Base-by-base conservation (phyloP, 2,329 filamentous ascomycete species). In the Endothia cerciana region DNA sequence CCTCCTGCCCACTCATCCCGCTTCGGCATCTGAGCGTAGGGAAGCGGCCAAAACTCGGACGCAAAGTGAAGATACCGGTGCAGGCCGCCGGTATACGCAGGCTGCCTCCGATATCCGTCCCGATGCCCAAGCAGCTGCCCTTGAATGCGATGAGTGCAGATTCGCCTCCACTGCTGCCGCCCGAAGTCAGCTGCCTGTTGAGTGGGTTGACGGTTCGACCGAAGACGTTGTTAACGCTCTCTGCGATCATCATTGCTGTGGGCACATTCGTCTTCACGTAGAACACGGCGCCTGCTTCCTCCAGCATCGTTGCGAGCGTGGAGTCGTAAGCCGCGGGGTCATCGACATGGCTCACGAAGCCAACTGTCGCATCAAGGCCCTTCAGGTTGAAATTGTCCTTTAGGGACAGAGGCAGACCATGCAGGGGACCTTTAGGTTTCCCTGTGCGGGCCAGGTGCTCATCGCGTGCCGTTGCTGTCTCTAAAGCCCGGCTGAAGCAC, bases 371-470 rank as follows among this genome's bases (percentile, higher is more conserved):
- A 68, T 89, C 87, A 15, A 87, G 80, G 6, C 87, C 87, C 2
- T 75, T 73, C 17, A 91, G 77, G 65, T 91, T 84, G 79, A 91
- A 89, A 72, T 89, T 88, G 76, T 92, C 90, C 72, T 93, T 93
- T 57, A 93, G 81, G 0, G 88, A 87, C 38, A 89, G 76, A 2
- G 87, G 87, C 1, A 90, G 79, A 66, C 74, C 90, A 74, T 92
- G 90, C 1, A 93, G 80, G 1, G 89, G 89, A 0, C 90, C 90
- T 0, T 80, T 28, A 0, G 79, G 75, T 45, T 83, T 76, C 11
- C 83, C 81, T 0, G 81, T 82, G 40, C 71, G 71, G n/a, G 76
- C 75, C 1, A 86, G 69, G 66, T 86, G 75, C n/a, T 78, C 77
- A 70, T 90, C 87, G 1, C 84, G 76, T 2, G 75, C 71, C 43